Evolutionary conservation across 176 grass and related monocot species (phyloP).

Genomic region (Dendrocalamus sinicus): DNA sequence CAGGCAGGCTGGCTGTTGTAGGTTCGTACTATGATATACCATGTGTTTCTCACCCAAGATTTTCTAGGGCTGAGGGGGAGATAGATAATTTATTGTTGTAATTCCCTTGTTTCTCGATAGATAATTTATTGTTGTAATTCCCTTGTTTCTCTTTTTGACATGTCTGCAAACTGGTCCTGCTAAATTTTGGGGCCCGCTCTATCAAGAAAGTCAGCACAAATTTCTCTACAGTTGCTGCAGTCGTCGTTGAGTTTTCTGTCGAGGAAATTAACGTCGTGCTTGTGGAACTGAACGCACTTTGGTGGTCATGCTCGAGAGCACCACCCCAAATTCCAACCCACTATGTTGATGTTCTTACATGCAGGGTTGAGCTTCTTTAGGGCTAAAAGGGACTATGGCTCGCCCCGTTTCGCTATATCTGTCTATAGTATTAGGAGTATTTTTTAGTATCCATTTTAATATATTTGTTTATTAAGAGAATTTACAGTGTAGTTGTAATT

Average conservation of each 20-base stretch:
- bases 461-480: too few species aligned
- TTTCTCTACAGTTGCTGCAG: background rate
- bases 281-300: background rate
- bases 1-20: constrained; percentile 29
- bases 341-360: background rate
- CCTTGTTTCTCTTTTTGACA: background rate
- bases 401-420: too few species aligned
- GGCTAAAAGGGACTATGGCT: too few species aligned
- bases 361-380: too few species aligned
- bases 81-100: constrained; percentile 25
- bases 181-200: constrained; percentile 28
- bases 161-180: background rate
- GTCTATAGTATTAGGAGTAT: too few species aligned
- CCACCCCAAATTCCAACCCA: too few species aligned
- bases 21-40: constrained; percentile 17
- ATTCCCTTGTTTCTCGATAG: background rate
- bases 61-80: constrained; percentile 4
- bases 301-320: background rate
- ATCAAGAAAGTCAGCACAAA: background rate
- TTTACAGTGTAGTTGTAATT: too few species aligned
- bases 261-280: background rate
- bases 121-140: background rate
- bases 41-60: constrained; percentile 33
- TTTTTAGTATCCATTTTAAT: too few species aligned
- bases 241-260: background rate